These are phyloP conservation scores for Annona squamosa DNA, from an alignment of 164 flowering plant species.

Conservation along the genomic window DNA sequence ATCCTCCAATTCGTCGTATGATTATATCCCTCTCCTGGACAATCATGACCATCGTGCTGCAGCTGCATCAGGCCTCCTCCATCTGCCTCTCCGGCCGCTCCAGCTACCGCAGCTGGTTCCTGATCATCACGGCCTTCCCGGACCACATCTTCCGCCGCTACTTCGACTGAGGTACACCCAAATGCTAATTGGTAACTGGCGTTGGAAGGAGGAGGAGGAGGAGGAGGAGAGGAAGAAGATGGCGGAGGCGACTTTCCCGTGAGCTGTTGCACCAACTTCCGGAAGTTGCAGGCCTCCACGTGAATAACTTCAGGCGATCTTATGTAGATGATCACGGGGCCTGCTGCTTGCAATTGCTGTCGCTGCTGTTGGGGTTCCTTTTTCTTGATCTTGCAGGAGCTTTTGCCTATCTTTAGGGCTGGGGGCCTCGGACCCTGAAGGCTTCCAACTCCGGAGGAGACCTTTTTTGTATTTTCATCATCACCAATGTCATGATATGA, in stretches of 20 bases:
- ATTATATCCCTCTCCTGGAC: too few relatives aligned
- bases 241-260: conserved; percentile 28
- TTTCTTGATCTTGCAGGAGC: conserved; percentile 22
- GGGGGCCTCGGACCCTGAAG: conserved; percentile 38
- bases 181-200: neutral
- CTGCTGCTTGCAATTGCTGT: conserved; percentile 3
- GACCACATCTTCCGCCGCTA: neutral
- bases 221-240: neutral
- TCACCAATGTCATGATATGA: neutral
- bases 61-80: too few relatives aligned
- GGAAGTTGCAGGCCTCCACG: conserved; percentile 35
- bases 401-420: conserved; percentile 16
- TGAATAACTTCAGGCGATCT: conserved; percentile 35
- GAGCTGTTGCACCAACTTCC: conserved; percentile 37
- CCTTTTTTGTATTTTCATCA: neutral
- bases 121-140: neutral
- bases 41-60: too few relatives aligned
- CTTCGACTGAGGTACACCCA: neutral
- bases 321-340: conserved; percentile 13
- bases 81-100: neutral
- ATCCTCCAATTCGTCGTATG: too few relatives aligned
- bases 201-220: neutral
- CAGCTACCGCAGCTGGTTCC: neutral
- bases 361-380: neutral
- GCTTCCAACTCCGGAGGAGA: conserved; percentile 1